These are phyloP conservation scores for Puccinia horiana DNA, from an alignment of 1,284 basidiomycete species.

Conservation along the genomic window DNA sequence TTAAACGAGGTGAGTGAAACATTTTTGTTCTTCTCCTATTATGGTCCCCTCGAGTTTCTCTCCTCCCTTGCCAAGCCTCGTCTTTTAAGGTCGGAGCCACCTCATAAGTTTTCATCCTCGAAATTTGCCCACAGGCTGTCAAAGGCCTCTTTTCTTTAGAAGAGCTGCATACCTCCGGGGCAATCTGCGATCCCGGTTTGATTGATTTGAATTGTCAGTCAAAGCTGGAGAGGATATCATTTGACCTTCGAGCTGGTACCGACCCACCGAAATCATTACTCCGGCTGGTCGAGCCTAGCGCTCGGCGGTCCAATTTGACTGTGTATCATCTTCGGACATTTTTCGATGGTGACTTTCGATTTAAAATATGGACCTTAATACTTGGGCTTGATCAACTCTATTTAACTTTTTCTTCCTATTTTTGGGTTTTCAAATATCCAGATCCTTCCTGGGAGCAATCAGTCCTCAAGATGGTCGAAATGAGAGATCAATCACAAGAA, in stretches of 20 bases:
- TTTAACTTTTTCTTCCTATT: background rate
- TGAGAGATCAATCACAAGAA: constrained; percentile 16
- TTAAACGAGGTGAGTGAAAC: constrained; percentile 27
- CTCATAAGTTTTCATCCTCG: background rate
- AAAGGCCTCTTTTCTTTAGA: constrained; percentile 21
- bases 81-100: background rate
- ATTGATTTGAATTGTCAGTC: constrained; percentile 9
- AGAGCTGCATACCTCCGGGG: constrained; percentile 2
- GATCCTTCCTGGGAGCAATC: constrained; percentile 37
- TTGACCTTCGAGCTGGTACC: background rate
- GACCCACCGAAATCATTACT: constrained; percentile 8
- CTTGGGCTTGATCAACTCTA: background rate
- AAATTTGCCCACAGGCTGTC: constrained; percentile 5
- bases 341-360: background rate
- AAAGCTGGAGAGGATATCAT: constrained; percentile 7
- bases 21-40: background rate
- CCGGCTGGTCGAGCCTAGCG: background rate
- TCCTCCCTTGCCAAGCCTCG: background rate
- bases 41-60: background rate
- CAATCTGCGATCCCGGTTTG: constrained; percentile 31
- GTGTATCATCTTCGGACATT: constrained; percentile 12
- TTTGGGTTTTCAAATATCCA: background rate
- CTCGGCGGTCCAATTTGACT: background rate
- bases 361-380: background rate
- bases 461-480: background rate